phyloP scores from a whole-genome alignment of 1,139 yeast species.

The Debaryomyces subglobosus region DNA sequence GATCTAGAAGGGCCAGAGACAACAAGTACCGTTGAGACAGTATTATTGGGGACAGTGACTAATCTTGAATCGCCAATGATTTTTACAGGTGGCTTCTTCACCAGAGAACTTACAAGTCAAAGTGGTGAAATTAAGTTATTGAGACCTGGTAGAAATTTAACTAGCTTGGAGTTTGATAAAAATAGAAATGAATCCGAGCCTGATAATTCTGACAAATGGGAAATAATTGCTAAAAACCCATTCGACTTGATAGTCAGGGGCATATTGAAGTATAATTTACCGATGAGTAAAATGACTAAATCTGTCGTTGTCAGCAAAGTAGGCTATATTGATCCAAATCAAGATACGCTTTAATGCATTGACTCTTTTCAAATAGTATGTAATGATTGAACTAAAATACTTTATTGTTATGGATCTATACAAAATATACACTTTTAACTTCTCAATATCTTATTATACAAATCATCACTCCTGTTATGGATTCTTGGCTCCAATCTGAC shows the following conservation, averaged over 20 bases:
- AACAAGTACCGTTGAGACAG: conserved; percentile 55
- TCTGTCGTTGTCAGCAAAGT: conserved; percentile 67
- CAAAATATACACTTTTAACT: background rate
- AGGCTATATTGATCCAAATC: conserved; percentile 58
- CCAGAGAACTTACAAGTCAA: conserved; percentile 57
- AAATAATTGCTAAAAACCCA: conserved; percentile 72
- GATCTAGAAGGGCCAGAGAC: conserved; percentile 1
- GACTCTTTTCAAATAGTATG: background rate
- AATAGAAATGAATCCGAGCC: conserved; percentile 23
- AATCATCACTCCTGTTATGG: conserved; percentile 23
- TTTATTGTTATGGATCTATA: conserved; percentile 1
- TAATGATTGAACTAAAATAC: background rate
- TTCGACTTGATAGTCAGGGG: conserved; percentile 88
- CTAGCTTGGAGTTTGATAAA: conserved; percentile 26
- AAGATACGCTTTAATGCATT: background rate
- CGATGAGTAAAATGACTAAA: conserved; percentile 58
- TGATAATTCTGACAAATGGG: conserved; percentile 69
- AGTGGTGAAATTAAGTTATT: conserved; percentile 71
- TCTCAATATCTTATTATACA: conserved; percentile 20
- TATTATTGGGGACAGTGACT: conserved; percentile 71
- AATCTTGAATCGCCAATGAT: conserved; percentile 71
- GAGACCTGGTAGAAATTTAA: conserved; percentile 72
- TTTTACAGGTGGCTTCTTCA: conserved; percentile 80
- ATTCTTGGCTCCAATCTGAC: conserved; percentile 32
- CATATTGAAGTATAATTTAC: conserved; percentile 73